A percentile compares a stretch with the other conserved stretches of the same genome.
These are phyloP conservation scores for Xylariaceae sp. DNA, from an alignment of 2,329 filamentous ascomycete genomes.

Conservation along the genomic window DNA sequence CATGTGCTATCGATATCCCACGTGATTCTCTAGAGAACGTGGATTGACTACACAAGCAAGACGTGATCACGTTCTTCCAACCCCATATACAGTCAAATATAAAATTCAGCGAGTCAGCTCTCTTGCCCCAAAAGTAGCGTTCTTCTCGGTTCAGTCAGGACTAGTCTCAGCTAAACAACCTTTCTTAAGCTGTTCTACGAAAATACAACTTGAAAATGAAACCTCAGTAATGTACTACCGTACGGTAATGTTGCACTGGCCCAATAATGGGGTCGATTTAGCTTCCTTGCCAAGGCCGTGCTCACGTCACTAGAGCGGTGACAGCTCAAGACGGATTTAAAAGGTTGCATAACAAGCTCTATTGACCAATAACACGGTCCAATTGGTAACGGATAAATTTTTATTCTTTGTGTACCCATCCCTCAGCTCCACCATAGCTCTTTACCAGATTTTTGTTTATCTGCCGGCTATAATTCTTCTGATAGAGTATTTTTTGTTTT, in stretches of 20 bases:
- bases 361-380: conserved; percentile 31
- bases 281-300: conserved; percentile 9
- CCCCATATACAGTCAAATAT: too few relatives aligned
- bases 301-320: conserved; percentile 27
- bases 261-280: not conserved
- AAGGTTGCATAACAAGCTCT: conserved; percentile 3
- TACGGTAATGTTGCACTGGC: too few relatives aligned
- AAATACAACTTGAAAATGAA: too few relatives aligned
- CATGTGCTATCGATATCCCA: not conserved
- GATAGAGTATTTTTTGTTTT: not conserved
- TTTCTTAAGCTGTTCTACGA: too few relatives aligned
- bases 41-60: too few relatives aligned
- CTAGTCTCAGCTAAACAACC: too few relatives aligned
- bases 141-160: too few relatives aligned
- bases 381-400: conserved; percentile 33
- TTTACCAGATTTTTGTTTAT: not conserved
- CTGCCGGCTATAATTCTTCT: conserved; percentile 1
- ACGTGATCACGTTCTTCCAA: too few relatives aligned
- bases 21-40: not conserved
- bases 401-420: conserved; percentile 25
- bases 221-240: too few relatives aligned
- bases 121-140: too few relatives aligned
- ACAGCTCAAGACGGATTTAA: conserved; percentile 3
- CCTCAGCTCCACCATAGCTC: conserved; percentile 15
- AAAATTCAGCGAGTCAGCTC: too few relatives aligned